phyloP scores from a whole-genome alignment of 2,329 filamentous ascomycete species.

The Fusarium sp. region DNA sequence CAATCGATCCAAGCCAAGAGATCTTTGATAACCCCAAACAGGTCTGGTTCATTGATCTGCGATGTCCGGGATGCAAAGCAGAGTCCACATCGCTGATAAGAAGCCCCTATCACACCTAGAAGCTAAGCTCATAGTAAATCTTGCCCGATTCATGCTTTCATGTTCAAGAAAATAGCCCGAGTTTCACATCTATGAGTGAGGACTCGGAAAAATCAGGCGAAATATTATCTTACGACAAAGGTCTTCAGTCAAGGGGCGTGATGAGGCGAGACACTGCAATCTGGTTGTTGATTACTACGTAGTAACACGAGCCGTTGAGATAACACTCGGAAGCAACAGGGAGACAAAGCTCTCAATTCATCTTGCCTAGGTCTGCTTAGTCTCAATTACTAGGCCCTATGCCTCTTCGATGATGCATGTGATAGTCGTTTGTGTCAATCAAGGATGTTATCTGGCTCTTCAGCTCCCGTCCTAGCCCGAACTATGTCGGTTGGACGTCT shows the following conservation, averaged over 20 bases:
- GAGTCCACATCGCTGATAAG: not conserved
- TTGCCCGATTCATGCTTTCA: not conserved
- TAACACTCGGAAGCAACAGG: no score
- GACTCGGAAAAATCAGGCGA: not conserved
- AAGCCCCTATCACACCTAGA: not conserved
- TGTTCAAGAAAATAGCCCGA: not conserved
- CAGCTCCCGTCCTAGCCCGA: not conserved
- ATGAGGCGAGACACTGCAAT: no score
- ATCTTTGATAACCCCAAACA: not conserved
- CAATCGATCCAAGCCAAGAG: not conserved
- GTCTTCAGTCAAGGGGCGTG: no score
- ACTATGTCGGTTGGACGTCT: not conserved
- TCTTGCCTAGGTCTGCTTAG: not conserved
- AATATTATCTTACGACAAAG: not conserved
- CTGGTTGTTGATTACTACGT: no score
- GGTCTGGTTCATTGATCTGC: not conserved
- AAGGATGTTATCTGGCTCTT: not conserved
- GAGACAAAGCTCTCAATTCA: no score
- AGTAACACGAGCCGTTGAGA: no score
- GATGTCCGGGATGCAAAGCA: not conserved
- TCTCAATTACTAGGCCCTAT: not conserved
- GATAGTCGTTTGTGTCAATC: no score
- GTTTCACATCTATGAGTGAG: not conserved
- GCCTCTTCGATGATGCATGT: not conserved
- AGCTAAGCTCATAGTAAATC: not conserved